These are phyloP conservation scores for Strigomonas galati DNA, from an alignment of 208 protist species.

Conservation along the genomic window DNA sequence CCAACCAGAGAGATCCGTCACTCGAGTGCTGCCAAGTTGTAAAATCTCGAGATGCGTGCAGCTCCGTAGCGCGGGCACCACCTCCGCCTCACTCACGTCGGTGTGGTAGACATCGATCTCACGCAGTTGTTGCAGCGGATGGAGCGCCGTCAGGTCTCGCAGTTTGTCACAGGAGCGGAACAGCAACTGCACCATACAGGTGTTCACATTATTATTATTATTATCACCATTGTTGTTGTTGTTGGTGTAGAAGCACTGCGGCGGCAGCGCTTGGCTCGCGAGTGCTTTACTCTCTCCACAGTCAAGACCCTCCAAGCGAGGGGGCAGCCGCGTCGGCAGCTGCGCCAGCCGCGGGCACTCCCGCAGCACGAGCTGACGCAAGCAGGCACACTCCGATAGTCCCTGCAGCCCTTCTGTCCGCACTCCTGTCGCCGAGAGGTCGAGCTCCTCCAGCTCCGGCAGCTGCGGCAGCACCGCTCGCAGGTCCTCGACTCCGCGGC, in stretches of 20 bases:
- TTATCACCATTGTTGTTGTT: too few species aligned
- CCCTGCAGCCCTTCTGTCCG: slow-evolving; percentile 22
- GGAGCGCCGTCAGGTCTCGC: slow-evolving; percentile 24
- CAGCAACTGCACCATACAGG: slow-evolving; percentile 23
- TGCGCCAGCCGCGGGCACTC: slow-evolving; percentile 27
- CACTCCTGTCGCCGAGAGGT: slow-evolving; percentile 34
- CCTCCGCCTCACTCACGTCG: slow-evolving; percentile 21
- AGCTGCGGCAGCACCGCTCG: slow-evolving; percentile 29
- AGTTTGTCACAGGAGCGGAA: slow-evolving; percentile 48
- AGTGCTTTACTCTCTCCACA: not conserved
- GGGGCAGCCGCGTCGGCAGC: slow-evolving; percentile 19
- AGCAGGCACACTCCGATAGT: slow-evolving; percentile 19
- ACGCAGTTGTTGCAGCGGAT: slow-evolving; percentile 21
- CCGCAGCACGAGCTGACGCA: slow-evolving; percentile 32
- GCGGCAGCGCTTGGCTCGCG: not conserved
- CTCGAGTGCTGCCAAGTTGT: slow-evolving; percentile 27
- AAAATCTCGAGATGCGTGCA: slow-evolving; percentile 36
- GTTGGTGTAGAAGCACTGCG: not conserved
- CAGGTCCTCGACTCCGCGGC: slow-evolving; percentile 17
- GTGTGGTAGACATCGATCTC: slow-evolving; percentile 68
- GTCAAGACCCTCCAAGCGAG: not conserved
- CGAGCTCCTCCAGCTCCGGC: slow-evolving; percentile 26
- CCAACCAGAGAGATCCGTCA: slow-evolving; percentile 27
- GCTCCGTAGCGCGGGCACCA: slow-evolving; percentile 24
- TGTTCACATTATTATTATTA: too few species aligned